phyloP scores from a whole-genome alignment of 139 green algal genomes.

The Chlamydomonas applanata region DNA sequence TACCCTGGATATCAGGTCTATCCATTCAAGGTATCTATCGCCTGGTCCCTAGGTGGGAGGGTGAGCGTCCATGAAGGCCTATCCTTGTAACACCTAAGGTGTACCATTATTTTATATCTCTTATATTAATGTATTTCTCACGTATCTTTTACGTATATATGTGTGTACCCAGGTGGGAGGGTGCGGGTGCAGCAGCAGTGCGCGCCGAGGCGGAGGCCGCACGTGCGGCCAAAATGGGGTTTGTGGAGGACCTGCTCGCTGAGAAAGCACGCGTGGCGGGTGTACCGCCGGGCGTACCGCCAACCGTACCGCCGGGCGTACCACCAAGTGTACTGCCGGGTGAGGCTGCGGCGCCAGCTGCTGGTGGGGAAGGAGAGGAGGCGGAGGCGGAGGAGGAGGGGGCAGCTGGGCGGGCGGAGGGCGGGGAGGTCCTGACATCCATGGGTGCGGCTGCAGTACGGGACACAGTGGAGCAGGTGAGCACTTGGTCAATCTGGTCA shows the following conservation, averaged over 20 bases:
- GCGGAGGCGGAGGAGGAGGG: no score
- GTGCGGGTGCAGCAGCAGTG: background rate
- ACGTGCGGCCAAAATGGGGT: background rate
- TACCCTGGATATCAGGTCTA: background rate
- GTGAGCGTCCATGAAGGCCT: background rate
- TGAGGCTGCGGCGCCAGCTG: no score
- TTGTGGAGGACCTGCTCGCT: slow-evolving; percentile 7
- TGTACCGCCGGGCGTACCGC: background rate
- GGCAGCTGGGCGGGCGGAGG: no score
- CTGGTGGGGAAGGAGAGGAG: no score
- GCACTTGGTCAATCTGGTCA: no score
- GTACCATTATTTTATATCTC: no score
- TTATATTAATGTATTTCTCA: no score
- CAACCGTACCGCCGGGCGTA: background rate
- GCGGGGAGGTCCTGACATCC: no score
- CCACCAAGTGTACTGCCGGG: no score
- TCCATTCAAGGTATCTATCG: background rate
- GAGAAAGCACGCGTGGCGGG: background rate
- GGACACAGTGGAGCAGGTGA: slow-evolving; percentile 11
- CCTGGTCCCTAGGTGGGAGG: background rate
- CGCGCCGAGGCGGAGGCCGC: background rate
- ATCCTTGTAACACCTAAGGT: background rate
- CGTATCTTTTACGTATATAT: no score
- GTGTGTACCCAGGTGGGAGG: slow-evolving; percentile 1
- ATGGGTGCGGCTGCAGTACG: no score